Conservation (phyloP, 139 green algal genomes). For the Picochlorum sp. region DNA sequence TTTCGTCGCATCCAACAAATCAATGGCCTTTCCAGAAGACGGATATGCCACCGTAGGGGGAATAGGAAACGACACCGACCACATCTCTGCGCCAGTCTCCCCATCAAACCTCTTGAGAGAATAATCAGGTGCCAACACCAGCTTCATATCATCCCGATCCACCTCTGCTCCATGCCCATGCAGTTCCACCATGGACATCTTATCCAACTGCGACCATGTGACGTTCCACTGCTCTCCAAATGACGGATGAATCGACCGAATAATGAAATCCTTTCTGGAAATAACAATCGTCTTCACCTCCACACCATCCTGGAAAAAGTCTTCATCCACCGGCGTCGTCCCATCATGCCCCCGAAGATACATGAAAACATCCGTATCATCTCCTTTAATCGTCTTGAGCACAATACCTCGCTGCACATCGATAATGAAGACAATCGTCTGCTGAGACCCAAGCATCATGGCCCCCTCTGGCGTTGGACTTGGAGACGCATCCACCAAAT, state of each 20-base stretch:
- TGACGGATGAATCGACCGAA: constrained; percentile 52
- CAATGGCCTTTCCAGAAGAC: constrained; percentile 14
- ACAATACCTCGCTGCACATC: constrained; percentile 57
- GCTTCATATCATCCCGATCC: constrained; percentile 6
- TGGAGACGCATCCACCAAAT: constrained; percentile 78
- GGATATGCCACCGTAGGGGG: constrained; percentile 54
- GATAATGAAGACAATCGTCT: constrained; percentile 65
- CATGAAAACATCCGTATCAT: not conserved
- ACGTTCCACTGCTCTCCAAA: constrained; percentile 34
- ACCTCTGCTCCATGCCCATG: not conserved
- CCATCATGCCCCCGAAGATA: not conserved
- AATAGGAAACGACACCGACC: constrained; percentile 49
- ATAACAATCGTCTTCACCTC: constrained; percentile 34
- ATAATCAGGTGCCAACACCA: constrained; percentile 23
- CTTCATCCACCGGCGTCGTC: not conserved
- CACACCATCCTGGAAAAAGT: not conserved
- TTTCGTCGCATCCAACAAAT: constrained; percentile 18
- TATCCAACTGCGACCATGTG: constrained; percentile 15
- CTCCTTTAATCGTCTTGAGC: constrained; percentile 15
- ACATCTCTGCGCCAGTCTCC: constrained; percentile 39
- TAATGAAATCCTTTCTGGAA: constrained; percentile 59
- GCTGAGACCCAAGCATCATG: constrained; percentile 69
- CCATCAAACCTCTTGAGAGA: constrained; percentile 38
- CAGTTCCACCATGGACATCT: constrained; percentile 12
- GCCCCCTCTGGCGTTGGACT: constrained; percentile 68